These are phyloP conservation scores for Aspergillus steynii DNA, from an alignment of 495 filamentous ascomycete genomes.

Conservation along the genomic window DNA sequence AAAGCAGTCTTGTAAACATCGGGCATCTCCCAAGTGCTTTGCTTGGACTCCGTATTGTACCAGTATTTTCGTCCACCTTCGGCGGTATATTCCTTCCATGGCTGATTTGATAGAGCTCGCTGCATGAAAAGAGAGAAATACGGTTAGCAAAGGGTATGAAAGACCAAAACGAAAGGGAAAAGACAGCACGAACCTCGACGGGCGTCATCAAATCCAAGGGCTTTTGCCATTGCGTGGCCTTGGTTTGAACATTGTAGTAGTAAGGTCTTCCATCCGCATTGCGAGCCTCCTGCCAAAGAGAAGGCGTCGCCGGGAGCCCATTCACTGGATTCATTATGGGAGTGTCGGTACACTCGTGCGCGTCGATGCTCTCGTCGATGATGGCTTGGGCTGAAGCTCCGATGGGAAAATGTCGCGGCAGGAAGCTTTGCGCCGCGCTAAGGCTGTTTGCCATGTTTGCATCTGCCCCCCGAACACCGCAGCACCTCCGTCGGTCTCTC, in stretches of 20 bases:
- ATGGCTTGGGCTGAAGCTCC: not conserved
- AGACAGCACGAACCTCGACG: constrained; percentile 66
- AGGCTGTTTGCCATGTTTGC: constrained; percentile 38
- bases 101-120: constrained; percentile 78
- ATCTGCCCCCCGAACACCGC: constrained; percentile 13
- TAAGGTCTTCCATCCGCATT: constrained; percentile 85
- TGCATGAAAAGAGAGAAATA: constrained; percentile 28
- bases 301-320: constrained; percentile 52
- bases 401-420: constrained; percentile 3
- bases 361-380: constrained; percentile 2
- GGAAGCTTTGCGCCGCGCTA: constrained; percentile 14
- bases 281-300: constrained; percentile 80
- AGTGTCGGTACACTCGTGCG: constrained; percentile 6
- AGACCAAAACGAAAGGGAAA: not conserved
- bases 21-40: constrained; percentile 95
- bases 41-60: constrained; percentile 86
- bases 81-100: constrained; percentile 91
- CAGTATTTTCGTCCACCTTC: constrained; percentile 90
- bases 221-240: constrained; percentile 92
- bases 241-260: constrained; percentile 87
- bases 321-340: constrained; percentile 64
- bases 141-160: not conserved
- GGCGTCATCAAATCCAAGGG: constrained; percentile 85
- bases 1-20: constrained; percentile 74
- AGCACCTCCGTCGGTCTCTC: constrained; percentile 8